phyloP scores from a whole-genome alignment of 1,139 yeast species.

The Debaryomyces psychrophilus region DNA sequence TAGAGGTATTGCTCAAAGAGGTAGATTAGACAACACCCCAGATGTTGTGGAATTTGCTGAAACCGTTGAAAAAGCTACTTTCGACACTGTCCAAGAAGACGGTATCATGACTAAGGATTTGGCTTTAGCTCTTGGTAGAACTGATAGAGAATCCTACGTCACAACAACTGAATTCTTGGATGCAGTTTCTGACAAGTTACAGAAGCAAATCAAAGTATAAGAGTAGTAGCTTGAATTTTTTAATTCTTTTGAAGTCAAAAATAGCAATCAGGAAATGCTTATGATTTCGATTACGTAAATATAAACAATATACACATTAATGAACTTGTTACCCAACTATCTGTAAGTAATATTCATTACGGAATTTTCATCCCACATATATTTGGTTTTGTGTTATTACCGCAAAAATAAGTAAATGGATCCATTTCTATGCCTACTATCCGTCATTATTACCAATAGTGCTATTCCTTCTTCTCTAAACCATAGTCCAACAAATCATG shows the following conservation, averaged over 20 bases:
- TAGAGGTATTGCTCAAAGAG: constrained; percentile 83
- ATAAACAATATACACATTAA: constrained; percentile 6
- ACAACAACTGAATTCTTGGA: constrained; percentile 77
- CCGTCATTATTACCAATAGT: neutral
- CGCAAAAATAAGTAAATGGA: neutral
- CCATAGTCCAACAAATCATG: constrained; percentile 12
- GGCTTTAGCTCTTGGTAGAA: constrained; percentile 72
- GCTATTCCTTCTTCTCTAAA: constrained; percentile 1
- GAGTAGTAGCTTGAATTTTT: neutral
- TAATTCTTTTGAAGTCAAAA: constrained; percentile 8
- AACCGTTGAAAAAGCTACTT: constrained; percentile 65
- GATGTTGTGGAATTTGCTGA: constrained; percentile 71
- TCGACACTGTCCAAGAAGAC: constrained; percentile 72
- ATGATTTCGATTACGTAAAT: constrained; percentile 1
- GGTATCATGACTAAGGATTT: constrained; percentile 83
- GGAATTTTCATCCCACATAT: neutral
- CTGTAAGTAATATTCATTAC: neutral
- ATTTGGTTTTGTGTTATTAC: neutral
- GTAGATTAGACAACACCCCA: constrained; percentile 71
- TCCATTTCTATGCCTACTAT: neutral
- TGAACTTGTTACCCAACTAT: constrained; percentile 5
- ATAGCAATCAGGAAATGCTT: constrained; percentile 16
- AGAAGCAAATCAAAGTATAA: constrained; percentile 18
- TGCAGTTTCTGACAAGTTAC: constrained; percentile 62
- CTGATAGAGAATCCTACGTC: constrained; percentile 66